Base-by-base conservation (phyloP, 1,139 yeast genomes). In the Yamadazyma membranifaciens region DNA sequence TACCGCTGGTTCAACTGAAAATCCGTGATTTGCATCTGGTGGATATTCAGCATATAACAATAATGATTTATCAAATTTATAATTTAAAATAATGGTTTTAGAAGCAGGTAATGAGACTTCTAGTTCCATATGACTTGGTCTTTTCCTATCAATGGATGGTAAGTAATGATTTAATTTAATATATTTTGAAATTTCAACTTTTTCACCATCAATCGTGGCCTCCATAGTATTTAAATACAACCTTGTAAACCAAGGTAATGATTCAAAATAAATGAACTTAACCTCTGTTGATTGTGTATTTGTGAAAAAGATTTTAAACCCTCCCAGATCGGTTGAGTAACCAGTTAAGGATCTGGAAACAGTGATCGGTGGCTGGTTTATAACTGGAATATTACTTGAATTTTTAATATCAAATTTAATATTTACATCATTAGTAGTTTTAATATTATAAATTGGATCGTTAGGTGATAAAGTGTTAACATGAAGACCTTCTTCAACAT, bases 11-110 rank as follows among this genome's bases (percentile, higher is more conserved):
- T 92, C 95, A 32, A 94, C 81, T 43, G 92, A 92, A 61, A 92
- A 94, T 0, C 99, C 99, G 52, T 92, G 97, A 60, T 94, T 94
- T 1, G 99, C 98, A 69, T 94, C 99, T 1, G 99, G 98, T 10
- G 98, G 98, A 55, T 94, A 94, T 59, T 94, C 98, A 9, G 92
- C 86, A 49, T 87, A 82, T 45, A 84, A 75, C 35, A 94, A 71
- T 55, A 92, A 70, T 0, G 96, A 81, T 60, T 91, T 92, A 58
- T 92, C 98, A 58, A 92, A 89, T 43, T 84, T 80, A 56, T 87
- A 87, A 2, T 84, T 78, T 42, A 92, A 55, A 1, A 85, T 74
- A 31, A 87, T 63, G 3, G 82, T 72, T 25, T 83, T 73, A 2
- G 67, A 57, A 1, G 95, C 75, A 0, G 96, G 97, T 2, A 91